phyloP scores from a whole-genome alignment of 176 grass and related monocot species.

The Bothriochloa decipiens region DNA sequence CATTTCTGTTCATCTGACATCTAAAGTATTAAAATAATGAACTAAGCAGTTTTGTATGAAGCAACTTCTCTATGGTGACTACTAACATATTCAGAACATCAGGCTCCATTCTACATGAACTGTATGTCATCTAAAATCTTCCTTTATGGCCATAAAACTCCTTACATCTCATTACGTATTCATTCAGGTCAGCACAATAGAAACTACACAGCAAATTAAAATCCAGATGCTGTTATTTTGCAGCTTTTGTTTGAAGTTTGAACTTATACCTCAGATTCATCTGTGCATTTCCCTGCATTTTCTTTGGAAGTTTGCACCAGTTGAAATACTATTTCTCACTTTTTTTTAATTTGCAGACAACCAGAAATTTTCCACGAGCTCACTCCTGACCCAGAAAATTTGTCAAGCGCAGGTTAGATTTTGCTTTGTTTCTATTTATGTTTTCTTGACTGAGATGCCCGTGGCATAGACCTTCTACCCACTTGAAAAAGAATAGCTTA shows the following conservation, averaged over 20 bases:
- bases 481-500: neutral
- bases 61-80: neutral
- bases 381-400: constrained; percentile 30
- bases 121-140: neutral
- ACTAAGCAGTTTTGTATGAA: neutral
- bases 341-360: constrained; percentile 51
- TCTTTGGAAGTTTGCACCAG: neutral
- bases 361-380: constrained; percentile 48
- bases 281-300: neutral
- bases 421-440: constrained; percentile 27
- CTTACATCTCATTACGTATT: constrained; percentile 16
- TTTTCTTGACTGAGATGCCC: neutral
- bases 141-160: constrained; percentile 7
- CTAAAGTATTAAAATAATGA: constrained; percentile 3
- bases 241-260: constrained; percentile 25
- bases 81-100: constrained; percentile 15
- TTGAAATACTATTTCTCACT: constrained; percentile 30
- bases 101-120: neutral
- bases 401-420: constrained; percentile 61
- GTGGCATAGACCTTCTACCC: neutral
- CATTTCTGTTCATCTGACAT: constrained; percentile 29
- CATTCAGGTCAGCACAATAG: constrained; percentile 4
- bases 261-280: constrained; percentile 30
- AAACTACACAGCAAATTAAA: neutral
- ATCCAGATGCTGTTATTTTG: neutral